Evolutionary conservation across 1,284 basidiomycete genomes (phyloP).

Genomic region (Mixia osmundae): DNA sequence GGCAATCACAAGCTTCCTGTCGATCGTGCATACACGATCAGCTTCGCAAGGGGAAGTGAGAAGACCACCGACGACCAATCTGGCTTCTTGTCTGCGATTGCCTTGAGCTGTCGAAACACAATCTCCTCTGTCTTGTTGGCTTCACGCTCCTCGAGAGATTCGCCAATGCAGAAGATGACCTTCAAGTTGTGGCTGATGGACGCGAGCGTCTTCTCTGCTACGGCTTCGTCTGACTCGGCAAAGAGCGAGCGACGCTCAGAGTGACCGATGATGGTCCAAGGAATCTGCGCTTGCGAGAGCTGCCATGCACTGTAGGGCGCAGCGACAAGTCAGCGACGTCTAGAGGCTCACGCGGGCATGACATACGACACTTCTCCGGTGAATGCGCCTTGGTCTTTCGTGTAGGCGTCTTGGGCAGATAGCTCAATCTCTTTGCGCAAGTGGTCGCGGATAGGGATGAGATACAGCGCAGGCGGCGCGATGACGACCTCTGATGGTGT

Average conservation of each 20-base stretch:
- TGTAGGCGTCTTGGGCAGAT: slow-evolving; percentile 79
- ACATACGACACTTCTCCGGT: slow-evolving; percentile 76
- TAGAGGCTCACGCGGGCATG: not conserved
- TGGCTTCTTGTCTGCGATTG: slow-evolving; percentile 37
- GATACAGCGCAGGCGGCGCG: slow-evolving; percentile 68
- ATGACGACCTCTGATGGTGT: slow-evolving; percentile 57
- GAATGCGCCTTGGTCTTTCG: slow-evolving; percentile 66
- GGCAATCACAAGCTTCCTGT: slow-evolving; percentile 71
- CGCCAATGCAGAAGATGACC: slow-evolving; percentile 90
- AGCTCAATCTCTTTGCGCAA: slow-evolving; percentile 28
- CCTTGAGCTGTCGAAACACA: slow-evolving; percentile 57
- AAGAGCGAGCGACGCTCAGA: slow-evolving; percentile 88
- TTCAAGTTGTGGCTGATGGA: slow-evolving; percentile 49
- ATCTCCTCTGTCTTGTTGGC: slow-evolving; percentile 50
- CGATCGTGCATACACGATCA: not conserved
- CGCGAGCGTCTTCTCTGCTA: slow-evolving; percentile 64
- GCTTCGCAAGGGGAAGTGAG: not conserved
- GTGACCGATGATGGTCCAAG: slow-evolving; percentile 92
- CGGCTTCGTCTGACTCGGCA: slow-evolving; percentile 57
- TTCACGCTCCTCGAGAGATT: slow-evolving; percentile 78
- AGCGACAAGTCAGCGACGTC: not conserved
- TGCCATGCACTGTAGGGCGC: slow-evolving; percentile 20
- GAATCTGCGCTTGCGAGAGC: slow-evolving; percentile 33
- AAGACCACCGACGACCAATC: slow-evolving; percentile 49
- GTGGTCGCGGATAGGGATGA: slow-evolving; percentile 38